Evolutionary conservation across 176 grass and related monocot genomes (phyloP), one percentile per base, ranked within the genome.

Genomic region (Melocanna baccifera): DNA sequence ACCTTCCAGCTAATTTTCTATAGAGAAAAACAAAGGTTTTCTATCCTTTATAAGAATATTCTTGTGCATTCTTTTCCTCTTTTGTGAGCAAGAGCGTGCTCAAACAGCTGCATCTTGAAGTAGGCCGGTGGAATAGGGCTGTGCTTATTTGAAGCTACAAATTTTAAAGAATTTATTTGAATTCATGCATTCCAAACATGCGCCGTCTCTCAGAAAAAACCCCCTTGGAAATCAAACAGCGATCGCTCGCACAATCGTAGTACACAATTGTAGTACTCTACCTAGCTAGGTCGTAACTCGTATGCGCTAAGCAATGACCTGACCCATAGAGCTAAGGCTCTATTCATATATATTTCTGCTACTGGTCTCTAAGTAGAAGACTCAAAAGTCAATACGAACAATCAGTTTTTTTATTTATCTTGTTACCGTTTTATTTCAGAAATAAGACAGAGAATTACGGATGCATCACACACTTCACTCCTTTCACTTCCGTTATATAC

Each of bases 11-110:
- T n/a, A 83, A 13, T 75, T 80, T 63, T 64, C 26, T 56, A 34
- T 46, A 57, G 25, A 53, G 9, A 53, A 4, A 76, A 30, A 14
- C 14, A 41, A 76, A 77, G 45, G 34, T 20, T 18, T 3, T 41
- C 3, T 41, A 58, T 79, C 22, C 19, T 59, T 36, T 32, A 9
- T 32, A 23, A 41, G 82, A 48, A 89, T 75, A 85, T 85, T 28
- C 70, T 63, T 36, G 16, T 22, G 13, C 71, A 83, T 70, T 69
- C 52, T 42, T 9, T 25, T 40, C 63, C 16, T 69, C 30, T 32
- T 32, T 74, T 2, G 0, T 37, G 69, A 37, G 14, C 7, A 45
- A 77, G 37, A 45, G 7, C 63, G 28, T 16, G 61, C 61, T 63
- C 61, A 15, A 6, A 63, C 26, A 16, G 10, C n/a, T 59, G 56